Evolutionary conservation across 805 yeast genomes (phyloP).

Genomic region (Cyberlindnera mississippiensis): DNA sequence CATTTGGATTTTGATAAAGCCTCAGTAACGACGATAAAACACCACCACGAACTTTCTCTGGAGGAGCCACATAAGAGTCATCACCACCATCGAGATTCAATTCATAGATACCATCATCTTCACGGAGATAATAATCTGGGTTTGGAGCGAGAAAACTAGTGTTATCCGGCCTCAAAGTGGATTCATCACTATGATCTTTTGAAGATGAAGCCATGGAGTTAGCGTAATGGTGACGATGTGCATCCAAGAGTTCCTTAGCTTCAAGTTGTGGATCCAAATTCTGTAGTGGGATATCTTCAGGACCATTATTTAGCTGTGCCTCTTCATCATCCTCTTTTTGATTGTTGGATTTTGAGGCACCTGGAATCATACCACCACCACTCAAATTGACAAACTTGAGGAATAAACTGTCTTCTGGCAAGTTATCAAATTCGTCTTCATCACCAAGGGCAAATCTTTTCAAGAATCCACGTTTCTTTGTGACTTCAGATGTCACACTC

Average conservation of each 20-base stretch:
- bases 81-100: constrained; percentile 30
- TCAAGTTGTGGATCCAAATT: constrained; percentile 44
- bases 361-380: constrained; percentile 35
- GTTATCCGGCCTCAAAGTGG: constrained; percentile 15
- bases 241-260: constrained; percentile 50
- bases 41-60: constrained; percentile 74
- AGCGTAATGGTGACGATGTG: constrained; percentile 35
- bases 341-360: constrained; percentile 24
- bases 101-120: constrained; percentile 25
- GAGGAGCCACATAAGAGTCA: constrained; percentile 51
- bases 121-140: constrained; percentile 40
- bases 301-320: constrained; percentile 26
- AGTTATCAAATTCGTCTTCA: constrained; percentile 20
- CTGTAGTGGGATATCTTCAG: constrained; percentile 40
- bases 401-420: constrained; percentile 27
- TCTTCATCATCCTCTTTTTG: constrained; percentile 34
- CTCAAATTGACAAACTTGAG: constrained; percentile 30
- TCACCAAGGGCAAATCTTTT: constrained; percentile 20
- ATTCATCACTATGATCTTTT: constrained; percentile 16
- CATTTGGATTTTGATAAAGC: constrained; percentile 51
- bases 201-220: constrained; percentile 2
- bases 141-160: constrained; percentile 33
- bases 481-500: constrained; percentile 6
- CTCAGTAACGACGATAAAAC: constrained; percentile 74
- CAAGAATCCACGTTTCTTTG: constrained; percentile 10